These are phyloP conservation scores for Citrullus amarus DNA, from an alignment of 306 rosid species.

Conservation along the genomic window DNA sequence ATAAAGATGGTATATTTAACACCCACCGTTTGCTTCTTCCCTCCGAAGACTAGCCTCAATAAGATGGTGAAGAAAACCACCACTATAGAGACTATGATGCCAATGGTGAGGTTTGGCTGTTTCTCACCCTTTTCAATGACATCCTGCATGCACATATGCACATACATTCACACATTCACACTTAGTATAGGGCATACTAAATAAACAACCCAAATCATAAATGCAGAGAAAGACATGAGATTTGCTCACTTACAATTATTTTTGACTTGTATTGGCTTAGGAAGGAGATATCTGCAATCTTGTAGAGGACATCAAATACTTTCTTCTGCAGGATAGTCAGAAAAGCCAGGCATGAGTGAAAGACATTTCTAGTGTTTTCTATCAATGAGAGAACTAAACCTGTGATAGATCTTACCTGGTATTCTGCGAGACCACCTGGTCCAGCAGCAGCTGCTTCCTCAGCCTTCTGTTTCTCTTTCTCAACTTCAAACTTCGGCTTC, in stretches of 20 bases:
- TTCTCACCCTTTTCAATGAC: slow-evolving; percentile 69
- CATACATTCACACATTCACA: neutral
- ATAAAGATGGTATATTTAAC: neutral
- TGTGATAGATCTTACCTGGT: slow-evolving; percentile 33
- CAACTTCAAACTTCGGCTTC: slow-evolving; percentile 74
- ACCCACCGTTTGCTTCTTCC: slow-evolving; percentile 40
- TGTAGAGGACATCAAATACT: slow-evolving; percentile 72
- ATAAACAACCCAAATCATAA: neutral
- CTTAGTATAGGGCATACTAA: slow-evolving; percentile 8
- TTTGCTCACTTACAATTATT: slow-evolving; percentile 36
- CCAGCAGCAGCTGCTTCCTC: slow-evolving; percentile 46
- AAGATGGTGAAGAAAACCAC: slow-evolving; percentile 44
- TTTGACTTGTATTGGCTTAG: slow-evolving; percentile 46
- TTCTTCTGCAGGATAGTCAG: slow-evolving; percentile 47
- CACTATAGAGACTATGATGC: slow-evolving; percentile 46
- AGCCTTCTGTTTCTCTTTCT: slow-evolving; percentile 74
- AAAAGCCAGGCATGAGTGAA: neutral
- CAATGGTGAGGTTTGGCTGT: slow-evolving; percentile 70
- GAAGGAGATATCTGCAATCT: slow-evolving; percentile 66
- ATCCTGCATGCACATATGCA: slow-evolving; percentile 33
- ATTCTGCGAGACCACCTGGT: slow-evolving; percentile 46
- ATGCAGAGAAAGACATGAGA: neutral
- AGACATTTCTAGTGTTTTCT: neutral
- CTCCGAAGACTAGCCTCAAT: slow-evolving; percentile 57
- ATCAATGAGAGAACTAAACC: neutral